A percentile compares a stretch with the other conserved stretches of the same genome.
Conservation (phyloP, 2,329 filamentous ascomycete species). For the Venturia oleaginea region DNA sequence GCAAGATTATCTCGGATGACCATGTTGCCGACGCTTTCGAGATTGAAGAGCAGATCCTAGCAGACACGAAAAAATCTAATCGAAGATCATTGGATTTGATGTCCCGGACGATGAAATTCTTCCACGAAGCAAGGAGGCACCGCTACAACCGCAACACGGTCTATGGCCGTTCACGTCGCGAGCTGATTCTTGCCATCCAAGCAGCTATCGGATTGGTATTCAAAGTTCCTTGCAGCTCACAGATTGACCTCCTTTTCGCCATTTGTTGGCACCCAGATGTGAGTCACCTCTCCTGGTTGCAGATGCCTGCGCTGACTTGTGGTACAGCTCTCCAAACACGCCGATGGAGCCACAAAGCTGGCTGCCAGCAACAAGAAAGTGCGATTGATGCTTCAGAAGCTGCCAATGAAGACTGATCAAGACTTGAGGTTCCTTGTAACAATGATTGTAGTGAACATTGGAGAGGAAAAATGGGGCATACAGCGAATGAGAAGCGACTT, state of each 20-base stretch:
- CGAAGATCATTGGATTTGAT: not conserved
- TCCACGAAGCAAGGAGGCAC: not conserved
- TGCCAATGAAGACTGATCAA: not conserved
- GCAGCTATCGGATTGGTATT: not conserved
- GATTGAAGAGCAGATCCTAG: not conserved
- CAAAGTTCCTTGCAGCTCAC: not conserved
- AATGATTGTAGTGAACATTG: not conserved
- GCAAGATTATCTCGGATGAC: not conserved
- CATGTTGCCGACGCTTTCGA: not conserved
- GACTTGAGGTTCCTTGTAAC: not conserved
- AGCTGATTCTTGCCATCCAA: not conserved
- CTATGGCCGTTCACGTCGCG: not conserved
- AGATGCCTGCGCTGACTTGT: not conserved
- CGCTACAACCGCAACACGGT: not conserved
- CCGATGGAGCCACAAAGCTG: not conserved
- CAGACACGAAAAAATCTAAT: not conserved
- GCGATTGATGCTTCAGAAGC: not conserved
- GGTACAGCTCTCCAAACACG: not conserved
- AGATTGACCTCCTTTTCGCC: not conserved
- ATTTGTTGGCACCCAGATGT: not conserved
- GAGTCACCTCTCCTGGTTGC: not conserved
- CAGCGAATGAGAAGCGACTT: too few species aligned
- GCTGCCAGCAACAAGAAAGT: not conserved
- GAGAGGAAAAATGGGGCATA: too few species aligned
- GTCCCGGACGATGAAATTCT: not conserved